A percentile compares a stretch with the other conserved stretches of the same genome.
These are phyloP conservation scores for Orbilia javanica DNA, from an alignment of 2,329 filamentous ascomycete genomes.

Conservation along the genomic window DNA sequence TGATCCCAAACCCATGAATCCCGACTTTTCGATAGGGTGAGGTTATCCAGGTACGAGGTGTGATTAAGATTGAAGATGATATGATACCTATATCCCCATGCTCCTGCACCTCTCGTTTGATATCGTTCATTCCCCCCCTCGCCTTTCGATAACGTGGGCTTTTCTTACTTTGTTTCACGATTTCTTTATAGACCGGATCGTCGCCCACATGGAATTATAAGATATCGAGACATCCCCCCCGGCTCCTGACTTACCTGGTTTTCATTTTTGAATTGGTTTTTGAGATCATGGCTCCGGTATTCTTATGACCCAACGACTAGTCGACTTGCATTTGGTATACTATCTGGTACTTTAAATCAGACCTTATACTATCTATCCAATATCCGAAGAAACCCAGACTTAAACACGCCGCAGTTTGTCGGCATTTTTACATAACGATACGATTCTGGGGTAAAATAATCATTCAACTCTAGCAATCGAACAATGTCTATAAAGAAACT, in stretches of 20 bases:
- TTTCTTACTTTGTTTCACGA: not conserved
- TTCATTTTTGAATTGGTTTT: not conserved
- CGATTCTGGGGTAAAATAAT: not conserved
- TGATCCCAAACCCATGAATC: slow-evolving; percentile 35
- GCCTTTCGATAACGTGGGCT: slow-evolving; percentile 3
- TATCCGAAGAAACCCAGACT: not conserved
- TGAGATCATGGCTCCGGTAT: slow-evolving; percentile 9
- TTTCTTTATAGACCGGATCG: slow-evolving; percentile 5
- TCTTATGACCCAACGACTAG: not conserved
- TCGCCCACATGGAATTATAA: slow-evolving; percentile 21
- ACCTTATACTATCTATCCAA: not conserved
- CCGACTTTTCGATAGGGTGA: slow-evolving; percentile 32
- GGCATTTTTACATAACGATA: not conserved
- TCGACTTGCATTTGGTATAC: slow-evolving; percentile 1
- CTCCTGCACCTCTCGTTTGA: slow-evolving; percentile 28
- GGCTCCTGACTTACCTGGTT: slow-evolving; percentile 7
- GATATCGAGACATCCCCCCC: slow-evolving; percentile 8
- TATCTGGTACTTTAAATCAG: not conserved
- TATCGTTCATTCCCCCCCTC: slow-evolving; percentile 39
- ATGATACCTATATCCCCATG: slow-evolving; percentile 21
- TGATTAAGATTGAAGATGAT: slow-evolving; percentile 26
- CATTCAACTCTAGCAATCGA: slow-evolving; percentile 6
- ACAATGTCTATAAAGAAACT: slow-evolving; percentile 47
- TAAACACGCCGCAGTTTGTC: not conserved
- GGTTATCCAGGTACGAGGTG: slow-evolving; percentile 29